Conservation (phyloP, 148 eudicot genomes). For the Vaccinium darrowii region DNA sequence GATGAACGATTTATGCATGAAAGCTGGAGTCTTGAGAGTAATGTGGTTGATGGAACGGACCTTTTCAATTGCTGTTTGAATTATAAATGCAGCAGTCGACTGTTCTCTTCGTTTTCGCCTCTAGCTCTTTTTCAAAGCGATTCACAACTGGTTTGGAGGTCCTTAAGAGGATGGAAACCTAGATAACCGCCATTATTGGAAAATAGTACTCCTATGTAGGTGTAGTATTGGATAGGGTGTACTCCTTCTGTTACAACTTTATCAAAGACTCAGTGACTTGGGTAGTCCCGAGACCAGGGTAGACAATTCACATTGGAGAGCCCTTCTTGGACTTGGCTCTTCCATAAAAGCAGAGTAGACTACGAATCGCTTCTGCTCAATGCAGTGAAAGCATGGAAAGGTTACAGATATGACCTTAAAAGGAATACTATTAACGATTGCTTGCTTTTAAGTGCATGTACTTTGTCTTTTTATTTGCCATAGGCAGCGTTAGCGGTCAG, state of each 20-base stretch:
- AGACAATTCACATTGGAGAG: too few relatives aligned
- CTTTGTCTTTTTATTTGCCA: not conserved
- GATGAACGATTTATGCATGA: not conserved
- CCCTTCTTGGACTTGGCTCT: too few relatives aligned
- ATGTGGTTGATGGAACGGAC: not conserved
- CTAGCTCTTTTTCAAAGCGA: not conserved
- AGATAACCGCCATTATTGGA: not conserved
- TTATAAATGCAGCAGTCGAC: not conserved
- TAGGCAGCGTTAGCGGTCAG: too few relatives aligned
- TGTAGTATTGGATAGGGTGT: too few relatives aligned
- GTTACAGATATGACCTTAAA: not conserved
- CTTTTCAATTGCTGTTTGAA: not conserved
- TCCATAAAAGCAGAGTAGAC: too few relatives aligned
- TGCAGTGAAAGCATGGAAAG: too few relatives aligned
- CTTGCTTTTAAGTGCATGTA: not conserved
- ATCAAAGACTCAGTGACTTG: too few relatives aligned
- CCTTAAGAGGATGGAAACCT: not conserved
- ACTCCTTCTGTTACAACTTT: too few relatives aligned
- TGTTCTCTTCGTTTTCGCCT: not conserved
- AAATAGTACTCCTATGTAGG: too few relatives aligned
- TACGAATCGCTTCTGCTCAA: too few relatives aligned
- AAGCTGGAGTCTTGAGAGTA: not conserved
- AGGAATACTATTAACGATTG: not conserved
- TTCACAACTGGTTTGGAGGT: not conserved
- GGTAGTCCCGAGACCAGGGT: too few relatives aligned